Evolutionary conservation across 106 monocot genomes (phyloP), one percentile per base, ranked within the genome.

Genomic region (Allium sativum): DNA sequence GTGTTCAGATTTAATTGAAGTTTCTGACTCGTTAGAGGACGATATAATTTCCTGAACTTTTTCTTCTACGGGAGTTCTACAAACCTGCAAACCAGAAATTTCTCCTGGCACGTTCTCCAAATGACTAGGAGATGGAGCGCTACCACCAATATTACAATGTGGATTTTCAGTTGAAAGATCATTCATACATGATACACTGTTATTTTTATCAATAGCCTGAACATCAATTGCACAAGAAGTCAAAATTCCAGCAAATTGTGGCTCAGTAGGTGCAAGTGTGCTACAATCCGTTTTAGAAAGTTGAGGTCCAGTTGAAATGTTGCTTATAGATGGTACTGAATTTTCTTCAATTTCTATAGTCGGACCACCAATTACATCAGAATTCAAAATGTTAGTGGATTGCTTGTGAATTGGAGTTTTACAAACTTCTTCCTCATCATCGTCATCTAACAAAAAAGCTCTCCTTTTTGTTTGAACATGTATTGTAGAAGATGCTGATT

Each of bases 401-500:
- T 73, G 61, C 63, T 56, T 59, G 65, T 83, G 83, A 78, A 86
- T 61, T 73, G 89, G 83, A 64, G 85, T 86, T 64, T 65, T 78
- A 13, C 62, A 74, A 40, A 70, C 76, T 72, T 81, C 76, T 19
- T 50, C 48, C 8, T 55, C 55, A 3, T 62, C 62, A 5, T 63
- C 71, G 18, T 75, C 89, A 54, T 86, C 76, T 59, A 86, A 16
- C n/a, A 62, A 68, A 58, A 80, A 74, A 66, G 80, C 62, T 78
- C 93, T 80, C 59, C 89, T 64, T 71, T 64, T 83, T 15, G 70
- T 14, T 20, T 62, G 76, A 8, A 51, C 19, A 68, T 59, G 71
- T 4, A 55, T 21, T 7, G 60, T 40, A 40, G 75, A 55, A 48
- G 64, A 55, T 58, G 13, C 52, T 71, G n/a, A 46, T 59, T 18